These are phyloP conservation scores for Penicillium sp. DNA, from an alignment of 2,329 filamentous ascomycete species.

Conservation along the genomic window DNA sequence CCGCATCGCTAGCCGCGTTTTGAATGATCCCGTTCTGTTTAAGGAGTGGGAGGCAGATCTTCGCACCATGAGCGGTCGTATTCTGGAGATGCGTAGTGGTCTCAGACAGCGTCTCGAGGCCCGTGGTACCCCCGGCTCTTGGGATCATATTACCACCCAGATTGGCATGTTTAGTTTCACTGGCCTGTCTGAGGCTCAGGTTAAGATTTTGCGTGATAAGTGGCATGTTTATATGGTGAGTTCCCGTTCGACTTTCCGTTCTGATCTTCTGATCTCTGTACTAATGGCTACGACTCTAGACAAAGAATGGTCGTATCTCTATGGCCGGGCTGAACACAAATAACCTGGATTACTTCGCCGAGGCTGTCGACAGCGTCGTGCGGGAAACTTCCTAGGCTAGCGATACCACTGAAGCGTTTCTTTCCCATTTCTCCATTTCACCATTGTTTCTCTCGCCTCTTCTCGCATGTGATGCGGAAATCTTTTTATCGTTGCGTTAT, in stretches of 20 bases:
- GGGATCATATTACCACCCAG: conserved; percentile 98
- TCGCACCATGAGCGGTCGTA: conserved; percentile 90
- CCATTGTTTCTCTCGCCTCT: conserved; percentile 7
- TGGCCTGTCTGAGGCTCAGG: conserved; percentile 55
- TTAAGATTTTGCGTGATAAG: conserved; percentile 50
- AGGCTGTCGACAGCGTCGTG: conserved; percentile 85
- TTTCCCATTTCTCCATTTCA: conserved; percentile 7
- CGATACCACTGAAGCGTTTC: conserved; percentile 13
- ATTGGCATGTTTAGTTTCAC: conserved; percentile 98
- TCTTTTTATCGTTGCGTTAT: background rate
- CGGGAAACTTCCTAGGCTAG: conserved; percentile 38
- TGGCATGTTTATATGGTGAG: conserved; percentile 57
- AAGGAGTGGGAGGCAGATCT: conserved; percentile 92
- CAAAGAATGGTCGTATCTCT: conserved; percentile 96
- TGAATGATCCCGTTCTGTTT: conserved; percentile 83
- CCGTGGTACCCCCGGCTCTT: conserved; percentile 82
- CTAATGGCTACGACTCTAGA: too few relatives aligned
- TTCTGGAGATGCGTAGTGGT: conserved; percentile 84
- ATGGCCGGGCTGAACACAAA: conserved; percentile 96
- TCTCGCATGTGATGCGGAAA: conserved; percentile 1
- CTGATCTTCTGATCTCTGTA: too few relatives aligned
- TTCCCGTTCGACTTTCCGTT: too few relatives aligned
- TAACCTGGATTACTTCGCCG: conserved; percentile 92
- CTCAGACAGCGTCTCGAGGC: conserved; percentile 81
- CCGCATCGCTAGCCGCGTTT: conserved; percentile 78